Base-by-base conservation (phyloP, 768 basidiomycete genomes). In the Collybia mongolica region DNA sequence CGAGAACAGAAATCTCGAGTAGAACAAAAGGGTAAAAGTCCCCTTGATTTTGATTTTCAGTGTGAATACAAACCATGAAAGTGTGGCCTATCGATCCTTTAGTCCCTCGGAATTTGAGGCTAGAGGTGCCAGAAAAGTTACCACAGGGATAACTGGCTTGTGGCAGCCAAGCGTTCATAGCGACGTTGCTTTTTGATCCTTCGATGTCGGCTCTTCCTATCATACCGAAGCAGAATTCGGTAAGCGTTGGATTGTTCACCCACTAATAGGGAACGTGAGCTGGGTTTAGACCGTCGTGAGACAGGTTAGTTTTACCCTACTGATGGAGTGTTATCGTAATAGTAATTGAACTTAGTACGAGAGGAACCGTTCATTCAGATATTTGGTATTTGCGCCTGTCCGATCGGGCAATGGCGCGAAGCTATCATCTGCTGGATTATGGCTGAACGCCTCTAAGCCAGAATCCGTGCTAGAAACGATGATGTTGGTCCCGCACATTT, bases 281-380 rank as follows among this genome's bases (percentile, higher is more conserved):
- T 84, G 82, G 82, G 82, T 84, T 84, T 84, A 84, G 83, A 84
- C 83, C 80, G 77, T 85, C 79, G 80, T 84, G 83, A 84, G 84
- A 86, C 82, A 85, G 84, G 82, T 85, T 86, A 85, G 82, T 86
- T 85, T 84, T 86, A 85, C 83, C 81, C 82, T 86, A 83, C 81
- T 84, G 81, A 83, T 84, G 83, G 77, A 79, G 80, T 66, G 81
- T 83, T 74, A 72, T 82, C 77, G 75, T 76, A 79, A 84, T 75
- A 80, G 82, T 82, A 84, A 84, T 85, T 81, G 79, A 81, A 80
- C 81, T 81, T 83, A 85, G 83, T 85, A 84, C 80, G 78, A 84
- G 83, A 85, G 83, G 84, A 85, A 86, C 84, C 75, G 81, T 81
- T 81, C 79, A 82, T 86, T 84, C 83, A 80, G 81, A 84, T 82